Base-by-base conservation (phyloP, 1,284 basidiomycete genomes). In the Boletellus deceptivus region DNA sequence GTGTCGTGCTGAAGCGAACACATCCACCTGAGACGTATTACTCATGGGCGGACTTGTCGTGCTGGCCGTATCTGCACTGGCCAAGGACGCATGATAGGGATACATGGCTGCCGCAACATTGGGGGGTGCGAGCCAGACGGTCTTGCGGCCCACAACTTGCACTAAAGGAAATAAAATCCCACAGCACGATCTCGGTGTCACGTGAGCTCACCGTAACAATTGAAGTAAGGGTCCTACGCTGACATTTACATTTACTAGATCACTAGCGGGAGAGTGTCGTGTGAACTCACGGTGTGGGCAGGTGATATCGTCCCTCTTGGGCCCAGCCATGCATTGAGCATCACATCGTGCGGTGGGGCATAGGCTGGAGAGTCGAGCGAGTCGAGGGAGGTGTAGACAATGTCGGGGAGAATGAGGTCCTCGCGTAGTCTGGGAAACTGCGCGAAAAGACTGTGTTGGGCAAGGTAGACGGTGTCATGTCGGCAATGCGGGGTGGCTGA, bases 121-220 rank as follows among this genome's bases (percentile, higher is more conserved):
- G 3, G 92, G 91, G 16, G 93, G 89, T 0, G 93, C 92, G 31
- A 98, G 73, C 93, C 95, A 98, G n/a, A 98, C 80, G 5, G 86
- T 89, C 70, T 98, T 98, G 14, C 74, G 70, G 10, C 95, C 95
- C 3, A 92, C 84, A 6, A 96, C 81, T 74, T 98, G 95, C 0
- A 86, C 92, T 93, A 41, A 42, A 49, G n/a, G 50, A 54, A 31
- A 48, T 50, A 17, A 52, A 48, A 46, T 42, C 29, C 34, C 16
- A 44, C 18, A 20, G 27, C 6, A 9, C 45, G 49, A 43, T 43
- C 54, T 43, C 34, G 4, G 41, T 31, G 44, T 58, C 50, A 41
- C 35, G 43, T 33, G 46, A 35, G 43, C 57, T 45, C 69, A 93
- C 92, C 83, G 68, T 91, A 98, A 57, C 89, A 80, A 67, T 99